phyloP scores from a whole-genome alignment of 1,284 basidiomycete genomes.

The Polyporus tsugae region DNA sequence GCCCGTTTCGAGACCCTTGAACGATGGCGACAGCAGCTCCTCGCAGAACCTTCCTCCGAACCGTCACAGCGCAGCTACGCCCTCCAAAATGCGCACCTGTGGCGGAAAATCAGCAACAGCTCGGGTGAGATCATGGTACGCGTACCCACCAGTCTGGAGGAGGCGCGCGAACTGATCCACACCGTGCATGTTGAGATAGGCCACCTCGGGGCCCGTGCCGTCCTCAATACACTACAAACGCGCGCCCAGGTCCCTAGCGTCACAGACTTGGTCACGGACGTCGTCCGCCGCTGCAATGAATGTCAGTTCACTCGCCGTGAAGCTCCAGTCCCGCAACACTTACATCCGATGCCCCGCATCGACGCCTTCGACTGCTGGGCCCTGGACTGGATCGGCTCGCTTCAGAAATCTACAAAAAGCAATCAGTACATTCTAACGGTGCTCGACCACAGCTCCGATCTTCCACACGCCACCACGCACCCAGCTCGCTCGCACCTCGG shows the following conservation, averaged over 20 bases:
- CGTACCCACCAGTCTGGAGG: neutral
- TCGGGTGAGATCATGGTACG: neutral
- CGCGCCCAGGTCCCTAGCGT: neutral
- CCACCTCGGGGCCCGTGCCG: neutral
- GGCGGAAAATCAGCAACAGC: neutral
- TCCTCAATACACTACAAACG: neutral
- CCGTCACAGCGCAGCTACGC: neutral
- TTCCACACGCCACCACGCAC: neutral
- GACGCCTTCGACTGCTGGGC: neutral
- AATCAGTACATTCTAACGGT: no score
- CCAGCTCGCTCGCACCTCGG: neutral
- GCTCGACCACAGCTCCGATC: neutral
- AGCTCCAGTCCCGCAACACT: neutral
- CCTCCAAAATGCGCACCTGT: neutral
- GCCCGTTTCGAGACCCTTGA: neutral
- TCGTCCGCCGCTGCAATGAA: neutral
- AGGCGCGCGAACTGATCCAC: neutral
- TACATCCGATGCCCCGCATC: neutral
- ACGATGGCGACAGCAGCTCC: neutral
- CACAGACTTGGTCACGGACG: neutral
- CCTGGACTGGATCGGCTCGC: neutral
- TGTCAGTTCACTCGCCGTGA: neutral
- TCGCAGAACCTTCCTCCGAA: neutral
- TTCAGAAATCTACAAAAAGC: no score
- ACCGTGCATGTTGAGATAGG: neutral